Evolutionary conservation across 208 protist species (phyloP), one percentile per base, ranked within the genome.

Genomic region (Leishmania aethiopica): DNA sequence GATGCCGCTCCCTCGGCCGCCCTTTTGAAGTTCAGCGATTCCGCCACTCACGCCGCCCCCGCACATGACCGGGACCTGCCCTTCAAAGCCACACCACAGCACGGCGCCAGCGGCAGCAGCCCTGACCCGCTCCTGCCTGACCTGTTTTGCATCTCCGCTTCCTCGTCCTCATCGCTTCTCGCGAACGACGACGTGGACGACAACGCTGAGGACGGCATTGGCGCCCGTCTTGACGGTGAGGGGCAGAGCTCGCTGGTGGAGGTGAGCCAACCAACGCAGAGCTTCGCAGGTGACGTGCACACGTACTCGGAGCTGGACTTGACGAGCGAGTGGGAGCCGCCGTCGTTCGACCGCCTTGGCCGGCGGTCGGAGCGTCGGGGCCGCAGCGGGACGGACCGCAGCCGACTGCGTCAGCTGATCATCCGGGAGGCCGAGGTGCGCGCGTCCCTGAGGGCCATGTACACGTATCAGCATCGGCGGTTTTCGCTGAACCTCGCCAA

Each of bases 231-330:
- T 47, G 79, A 81, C 11, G 89, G 70, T 1, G 80, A 67, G 1
- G 75, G 79, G 22, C 84, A 81, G 49, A 76, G 74, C 13, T 91
- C 88, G 1, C 84, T 86, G 55, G 91, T 94, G 17, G 91, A 94
- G 55, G 88, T 95, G 53, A 95, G 93, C 77, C 82, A 92, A 78
- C 88, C 91, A 7, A 95, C 92, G 47, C 89, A 89, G 59, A 90
- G 84, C 74, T 42, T 86, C 35, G 72, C 71, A 40, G 45, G 80
- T 19, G 78, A 91, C 79, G 22, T 72, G 25, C 85, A 86, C 62
- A 88, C 82, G 17, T 40, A 86, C 35, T 94, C 92, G 4, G 89
- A 89, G 53, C 37, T 88, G 2, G 90, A 93, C 70, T 64, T 75
- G 35, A 84, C 73, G 42, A 96, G 90, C 59, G 93, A 94, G 17